Percentiles rank a stretch among this genome's conserved stretches.
Conservation (phyloP, 345 rosid species). For the Psidium friedrichsthalianum region DNA sequence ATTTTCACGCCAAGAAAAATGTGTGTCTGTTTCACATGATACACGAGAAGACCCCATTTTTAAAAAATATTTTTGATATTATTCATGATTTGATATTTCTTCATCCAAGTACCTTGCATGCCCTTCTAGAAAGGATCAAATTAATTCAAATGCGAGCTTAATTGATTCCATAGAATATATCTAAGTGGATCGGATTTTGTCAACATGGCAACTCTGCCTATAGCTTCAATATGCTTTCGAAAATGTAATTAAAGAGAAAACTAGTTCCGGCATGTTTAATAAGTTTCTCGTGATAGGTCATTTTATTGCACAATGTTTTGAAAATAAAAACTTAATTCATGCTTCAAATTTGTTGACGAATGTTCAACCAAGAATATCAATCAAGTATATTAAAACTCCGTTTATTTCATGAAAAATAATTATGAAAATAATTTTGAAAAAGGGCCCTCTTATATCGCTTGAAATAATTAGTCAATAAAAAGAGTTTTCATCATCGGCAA, state of each 20-base stretch:
- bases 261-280: no score
- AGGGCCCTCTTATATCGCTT: no score
- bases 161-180: fast-evolving
- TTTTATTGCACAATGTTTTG: no score
- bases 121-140: not conserved
- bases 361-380: fast-evolving
- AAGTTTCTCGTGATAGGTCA: no score
- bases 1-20: not conserved
- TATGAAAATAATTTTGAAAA: no score
- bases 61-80: not conserved
- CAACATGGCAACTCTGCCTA: not conserved
- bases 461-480: no score
- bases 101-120: not conserved
- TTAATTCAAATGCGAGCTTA: not conserved
- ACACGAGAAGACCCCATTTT: not conserved
- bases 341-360: not conserved
- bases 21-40: not conserved
- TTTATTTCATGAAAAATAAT: no score
- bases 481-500: no score
- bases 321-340: not conserved
- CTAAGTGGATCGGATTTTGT: not conserved
- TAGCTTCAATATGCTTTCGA: no score
- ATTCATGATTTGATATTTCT: not conserved
- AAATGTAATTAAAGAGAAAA: no score
- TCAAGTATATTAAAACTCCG: not conserved